Percentiles rank a stretch among this genome's conserved stretches.
phyloP scores from a whole-genome alignment of 163 green algal genomes.

The Scenedesmus sp. region DNA sequence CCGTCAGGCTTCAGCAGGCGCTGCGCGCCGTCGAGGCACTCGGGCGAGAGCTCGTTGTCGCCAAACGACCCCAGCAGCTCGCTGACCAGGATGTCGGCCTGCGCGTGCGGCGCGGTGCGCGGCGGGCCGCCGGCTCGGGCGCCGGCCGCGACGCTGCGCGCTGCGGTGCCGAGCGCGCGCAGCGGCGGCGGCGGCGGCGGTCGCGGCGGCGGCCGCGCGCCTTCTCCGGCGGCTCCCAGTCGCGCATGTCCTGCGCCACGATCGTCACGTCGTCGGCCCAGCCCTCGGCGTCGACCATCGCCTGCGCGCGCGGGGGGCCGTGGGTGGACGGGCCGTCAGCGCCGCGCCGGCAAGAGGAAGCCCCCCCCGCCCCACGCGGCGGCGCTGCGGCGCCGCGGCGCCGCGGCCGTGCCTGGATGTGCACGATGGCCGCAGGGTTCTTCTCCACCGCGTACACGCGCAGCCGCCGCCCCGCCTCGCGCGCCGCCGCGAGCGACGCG shows the following conservation, averaged over 20 bases:
- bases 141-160: background rate
- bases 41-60: slow-evolving; percentile 98
- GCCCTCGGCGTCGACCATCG: slow-evolving; percentile 57
- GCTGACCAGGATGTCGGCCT: slow-evolving; percentile 95
- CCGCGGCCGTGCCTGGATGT: too few species aligned
- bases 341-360: too few species aligned
- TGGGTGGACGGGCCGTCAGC: too few species aligned
- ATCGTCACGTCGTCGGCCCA: slow-evolving; percentile 76
- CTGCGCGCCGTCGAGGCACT: slow-evolving; percentile 99
- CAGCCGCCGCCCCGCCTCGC: slow-evolving; percentile 58
- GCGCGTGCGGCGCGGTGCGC: too few species aligned
- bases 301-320: too few species aligned
- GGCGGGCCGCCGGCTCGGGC: too few species aligned
- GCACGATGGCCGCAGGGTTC: slow-evolving; percentile 94
- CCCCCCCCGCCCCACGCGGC: too few species aligned
- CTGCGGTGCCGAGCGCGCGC: background rate
- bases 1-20: slow-evolving; percentile 81
- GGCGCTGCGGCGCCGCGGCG: too few species aligned
- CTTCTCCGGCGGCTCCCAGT: slow-evolving; percentile 65
- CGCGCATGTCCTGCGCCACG: slow-evolving; percentile 88
- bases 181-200: too few species aligned
- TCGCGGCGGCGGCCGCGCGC: too few species aligned
- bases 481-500: slow-evolving; percentile 78
- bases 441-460: slow-evolving; percentile 98
- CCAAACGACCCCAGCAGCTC: slow-evolving; percentile 98